Base-by-base conservation (phyloP, 2,329 filamentous ascomycete species). In the Rutstroemia sydowiana region DNA sequence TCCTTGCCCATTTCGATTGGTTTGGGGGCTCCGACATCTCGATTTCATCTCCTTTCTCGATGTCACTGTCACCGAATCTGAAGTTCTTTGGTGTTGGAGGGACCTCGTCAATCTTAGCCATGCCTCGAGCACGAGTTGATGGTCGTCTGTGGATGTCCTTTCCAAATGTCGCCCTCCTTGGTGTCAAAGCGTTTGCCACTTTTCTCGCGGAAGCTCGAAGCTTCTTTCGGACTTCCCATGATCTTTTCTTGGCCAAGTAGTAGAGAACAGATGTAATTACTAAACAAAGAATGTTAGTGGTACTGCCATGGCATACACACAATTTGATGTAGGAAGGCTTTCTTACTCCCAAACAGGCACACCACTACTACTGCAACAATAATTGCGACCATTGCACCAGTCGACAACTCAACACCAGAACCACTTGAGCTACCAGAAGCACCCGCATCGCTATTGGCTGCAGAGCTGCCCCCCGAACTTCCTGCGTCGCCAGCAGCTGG, bases 181-280 rank as follows among this genome's bases (percentile, higher is more conserved):
- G 81, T n/a, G 81, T 84, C 51, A 85, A 72, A 5, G 75, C 81
- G 3, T 74, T 77, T 40, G 77, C 78, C 26, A 85, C 79, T 62
- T 74, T 81, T 56, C 74, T 75, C 30, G 81, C 81, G 1, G 87
- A 90, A 57, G 79, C 80, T 51, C 84, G 78, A 52, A 95, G 74
- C 28, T 76, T 85, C 65, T 87, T 81, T 53, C 83, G 80, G 59
- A 93, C 74, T 59, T 83, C 86, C 88, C 88, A 93, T 68, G 91
- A 87, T 43, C 84, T 81, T 71, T 88, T 90, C 75, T 93, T 93
- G 51, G 88, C 86, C 34, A 92, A 67, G 67, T 84, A 88, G 71
- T 87, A 95, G 26, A 93, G 78, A 56, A 84, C 85, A 86, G 58
- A 37, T 43, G 54, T 60, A 20, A 54, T 57, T 51, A 61, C 57